phyloP scores from a whole-genome alignment of 768 basidiomycete species.

The Lepiota brunneoincarnata region DNA sequence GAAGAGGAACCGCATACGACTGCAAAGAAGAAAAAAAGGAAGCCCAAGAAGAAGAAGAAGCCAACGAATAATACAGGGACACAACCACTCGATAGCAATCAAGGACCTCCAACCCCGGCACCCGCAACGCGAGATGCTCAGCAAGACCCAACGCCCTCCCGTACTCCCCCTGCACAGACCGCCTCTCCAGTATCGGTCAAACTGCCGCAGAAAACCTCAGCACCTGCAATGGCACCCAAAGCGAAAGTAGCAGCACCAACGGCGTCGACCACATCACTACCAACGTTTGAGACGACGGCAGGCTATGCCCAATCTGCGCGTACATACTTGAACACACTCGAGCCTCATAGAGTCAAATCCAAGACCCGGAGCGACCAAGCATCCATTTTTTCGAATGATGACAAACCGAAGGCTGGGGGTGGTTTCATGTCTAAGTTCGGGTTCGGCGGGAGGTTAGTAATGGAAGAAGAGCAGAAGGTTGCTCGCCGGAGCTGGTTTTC shows the following conservation, averaged over 20 bases:
- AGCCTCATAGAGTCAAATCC: conserved; percentile 57
- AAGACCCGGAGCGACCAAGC: conserved; percentile 67
- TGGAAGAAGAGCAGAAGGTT: conserved; percentile 33
- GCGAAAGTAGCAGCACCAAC: conserved; percentile 20
- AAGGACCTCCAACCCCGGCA: conserved; percentile 18
- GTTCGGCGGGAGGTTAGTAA: conserved; percentile 26
- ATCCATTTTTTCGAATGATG: conserved; percentile 43
- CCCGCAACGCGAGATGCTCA: conserved; percentile 11
- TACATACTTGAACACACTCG: conserved; percentile 57
- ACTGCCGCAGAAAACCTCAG: conserved; percentile 16
- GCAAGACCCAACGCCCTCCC: conserved; percentile 4
- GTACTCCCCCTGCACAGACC: conserved; percentile 12
- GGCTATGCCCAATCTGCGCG: conserved; percentile 65
- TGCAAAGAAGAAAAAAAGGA: conserved; percentile 62
- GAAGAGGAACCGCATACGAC: conserved; percentile 45
- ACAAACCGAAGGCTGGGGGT: conserved; percentile 32
- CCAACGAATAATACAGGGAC: conserved; percentile 37
- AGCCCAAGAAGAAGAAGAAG: conserved; percentile 76
- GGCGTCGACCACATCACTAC: conserved; percentile 32
- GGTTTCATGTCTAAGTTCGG: conserved; percentile 52
- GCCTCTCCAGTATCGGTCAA: conserved; percentile 9
- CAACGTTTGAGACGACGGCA: conserved; percentile 39
- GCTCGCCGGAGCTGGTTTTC: conserved; percentile 55
- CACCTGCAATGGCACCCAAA: conserved; percentile 13
- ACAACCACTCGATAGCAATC: conserved; percentile 17